Evolutionary conservation across 1,139 yeast species (phyloP), one percentile per base, ranked within the genome.

Genomic region (Torulaspora globosa): DNA sequence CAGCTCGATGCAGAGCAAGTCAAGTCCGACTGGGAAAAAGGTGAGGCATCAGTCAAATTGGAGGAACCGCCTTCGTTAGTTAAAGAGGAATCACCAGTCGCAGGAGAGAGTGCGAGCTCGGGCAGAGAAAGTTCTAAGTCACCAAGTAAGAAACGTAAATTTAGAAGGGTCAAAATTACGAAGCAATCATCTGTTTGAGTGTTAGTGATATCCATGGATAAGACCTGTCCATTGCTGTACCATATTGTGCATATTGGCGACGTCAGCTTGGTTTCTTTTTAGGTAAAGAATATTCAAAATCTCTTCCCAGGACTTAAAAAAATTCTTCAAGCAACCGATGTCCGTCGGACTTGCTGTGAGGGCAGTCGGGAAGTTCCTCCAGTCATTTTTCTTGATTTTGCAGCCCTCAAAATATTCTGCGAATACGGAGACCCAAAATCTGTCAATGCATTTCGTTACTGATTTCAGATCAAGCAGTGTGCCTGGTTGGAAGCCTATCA

Each of bases 361-460:
- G 39, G 49, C 30, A 6, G 39, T 38, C 1, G 69, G 70, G 3
- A 41, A 44, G 54, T 57, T 59, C 41, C 46, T 58, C 56, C 64
- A 63, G 56, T 54, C 62, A 49, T 44, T 43, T 52, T 45, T 55
- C 33, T 53, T 60, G 29, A 66, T 42, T 9, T 42, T 35, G 5
- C 52, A 49, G 14, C 48, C 52, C 33, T 58, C 54, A 57, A 78
- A 72, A 43, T 74, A 75, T 3, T 68, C 76, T 5, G 73, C 64
- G 58, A 84, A 85, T 1, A 80, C 84, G 0, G 87, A 72, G 2
- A 76, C 59, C 78, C 84, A 76, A 57, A 73, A 80, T 43, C 75
- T 59, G 6, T 69, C 65, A 10, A 85, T 60, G 2, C 70, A 64
- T 1, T 61, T 55, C 1, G 74, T 65, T 32, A 80, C 73, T 46